These are phyloP conservation scores for Candida qinlingensis DNA, from an alignment of 805 yeast species.

Conservation along the genomic window DNA sequence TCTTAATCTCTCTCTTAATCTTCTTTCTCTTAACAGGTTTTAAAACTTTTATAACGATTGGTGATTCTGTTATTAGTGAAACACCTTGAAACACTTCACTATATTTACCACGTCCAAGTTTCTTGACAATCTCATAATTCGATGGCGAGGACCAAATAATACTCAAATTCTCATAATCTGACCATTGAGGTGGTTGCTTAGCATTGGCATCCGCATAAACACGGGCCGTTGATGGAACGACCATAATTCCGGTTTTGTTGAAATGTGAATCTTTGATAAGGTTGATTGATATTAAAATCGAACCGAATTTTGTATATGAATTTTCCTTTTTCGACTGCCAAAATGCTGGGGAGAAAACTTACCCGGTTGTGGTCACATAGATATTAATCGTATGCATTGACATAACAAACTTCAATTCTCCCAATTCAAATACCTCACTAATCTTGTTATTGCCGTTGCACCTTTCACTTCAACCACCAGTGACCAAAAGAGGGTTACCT, in stretches of 20 bases:
- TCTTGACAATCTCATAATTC: conserved; percentile 79
- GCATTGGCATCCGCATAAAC: conserved; percentile 81
- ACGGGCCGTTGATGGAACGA: conserved; percentile 51
- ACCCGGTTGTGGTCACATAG: too few species aligned
- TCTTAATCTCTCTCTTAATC: conserved; percentile 85
- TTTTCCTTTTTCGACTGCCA: too few species aligned
- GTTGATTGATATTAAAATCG: too few species aligned
- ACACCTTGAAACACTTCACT: conserved; percentile 90
- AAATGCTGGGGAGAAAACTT: too few species aligned
- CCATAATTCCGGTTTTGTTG: not conserved
- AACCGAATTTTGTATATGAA: too few species aligned
- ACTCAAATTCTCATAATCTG: conserved; percentile 75
- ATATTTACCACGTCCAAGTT: conserved; percentile 89
- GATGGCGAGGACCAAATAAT: conserved; percentile 82
- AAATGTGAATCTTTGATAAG: too few species aligned
- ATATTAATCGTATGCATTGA: not conserved
- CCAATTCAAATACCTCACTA: not conserved
- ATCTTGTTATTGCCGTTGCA: not conserved
- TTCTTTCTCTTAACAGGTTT: conserved; percentile 93
- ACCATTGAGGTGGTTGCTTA: conserved; percentile 70
- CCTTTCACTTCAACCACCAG: too few species aligned
- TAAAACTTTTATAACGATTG: conserved; percentile 83
- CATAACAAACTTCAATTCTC: conserved; percentile 4
- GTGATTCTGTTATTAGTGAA: conserved; percentile 51
- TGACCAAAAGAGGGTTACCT: too few species aligned